Evolutionary conservation across 2,329 filamentous ascomycete genomes (phyloP).

Genomic region (Leptographium wingfieldii): DNA sequence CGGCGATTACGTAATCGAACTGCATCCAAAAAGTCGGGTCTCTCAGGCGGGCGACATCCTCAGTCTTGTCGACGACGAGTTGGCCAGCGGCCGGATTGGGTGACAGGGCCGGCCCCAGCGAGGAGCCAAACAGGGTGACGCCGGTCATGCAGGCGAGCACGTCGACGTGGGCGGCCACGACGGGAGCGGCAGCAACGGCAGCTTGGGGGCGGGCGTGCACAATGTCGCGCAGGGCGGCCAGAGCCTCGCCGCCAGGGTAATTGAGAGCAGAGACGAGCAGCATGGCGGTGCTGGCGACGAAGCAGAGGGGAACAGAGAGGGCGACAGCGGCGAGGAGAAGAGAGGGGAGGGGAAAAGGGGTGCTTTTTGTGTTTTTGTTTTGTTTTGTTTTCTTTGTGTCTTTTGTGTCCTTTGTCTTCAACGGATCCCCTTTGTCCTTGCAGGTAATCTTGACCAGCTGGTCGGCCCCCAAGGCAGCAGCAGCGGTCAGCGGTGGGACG

Average conservation of each 20-base stretch:
- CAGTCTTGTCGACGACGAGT: slow-evolving; percentile 48
- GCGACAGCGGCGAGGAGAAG: slow-evolving; percentile 42
- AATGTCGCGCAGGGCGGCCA: slow-evolving; percentile 38
- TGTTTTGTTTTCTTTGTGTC: background rate
- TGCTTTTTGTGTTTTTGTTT: background rate
- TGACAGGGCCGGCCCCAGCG: slow-evolving; percentile 10
- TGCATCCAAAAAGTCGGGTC: slow-evolving; percentile 45
- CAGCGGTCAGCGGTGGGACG: slow-evolving; percentile 67
- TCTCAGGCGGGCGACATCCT: slow-evolving; percentile 31
- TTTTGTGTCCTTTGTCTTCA: background rate
- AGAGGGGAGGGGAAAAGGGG: slow-evolving; percentile 26
- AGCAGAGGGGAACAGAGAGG: slow-evolving; percentile 46
- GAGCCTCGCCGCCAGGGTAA: slow-evolving; percentile 81
- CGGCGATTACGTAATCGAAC: slow-evolving; percentile 50
- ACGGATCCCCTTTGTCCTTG: slow-evolving; percentile 27
- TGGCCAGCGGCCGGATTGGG: slow-evolving; percentile 11
- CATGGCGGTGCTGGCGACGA: slow-evolving; percentile 50
- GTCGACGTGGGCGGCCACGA: slow-evolving; percentile 45
- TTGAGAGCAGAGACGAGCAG: slow-evolving; percentile 76
- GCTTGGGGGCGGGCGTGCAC: slow-evolving; percentile 19
- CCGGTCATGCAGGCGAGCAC: slow-evolving; percentile 60
- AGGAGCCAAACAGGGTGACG: slow-evolving; percentile 51
- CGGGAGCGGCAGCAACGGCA: slow-evolving; percentile 16
- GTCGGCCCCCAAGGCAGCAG: slow-evolving; percentile 60
- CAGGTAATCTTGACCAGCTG: slow-evolving; percentile 41